Evolutionary conservation across 1,139 yeast species (phyloP).

Genomic region (Sugiyamaella grinbergsii): DNA sequence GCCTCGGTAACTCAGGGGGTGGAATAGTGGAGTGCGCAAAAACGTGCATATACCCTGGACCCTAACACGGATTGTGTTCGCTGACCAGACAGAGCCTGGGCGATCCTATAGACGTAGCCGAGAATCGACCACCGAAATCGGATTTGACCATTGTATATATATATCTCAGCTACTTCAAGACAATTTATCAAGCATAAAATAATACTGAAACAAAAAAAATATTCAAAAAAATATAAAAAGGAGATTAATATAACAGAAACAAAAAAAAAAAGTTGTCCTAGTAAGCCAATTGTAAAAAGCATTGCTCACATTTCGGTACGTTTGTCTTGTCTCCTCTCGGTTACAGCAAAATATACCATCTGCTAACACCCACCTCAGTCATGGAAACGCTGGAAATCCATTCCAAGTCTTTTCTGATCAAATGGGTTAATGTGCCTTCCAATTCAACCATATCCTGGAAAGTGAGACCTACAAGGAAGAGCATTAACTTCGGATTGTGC

Average conservation of each 20-base stretch:
- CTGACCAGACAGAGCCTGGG: neutral
- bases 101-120: neutral
- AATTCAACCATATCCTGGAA: constrained; percentile 73
- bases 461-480: constrained; percentile 77
- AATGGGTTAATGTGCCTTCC: constrained; percentile 83
- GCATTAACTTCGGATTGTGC: constrained; percentile 70
- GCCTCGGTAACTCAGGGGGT: constrained; percentile 11
- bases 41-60: constrained; percentile 6
- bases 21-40: neutral
- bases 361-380: neutral
- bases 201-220: neutral
- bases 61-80: neutral
- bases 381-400: constrained; percentile 92
- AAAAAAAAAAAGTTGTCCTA: too few species aligned
- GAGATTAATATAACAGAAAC: too few species aligned
- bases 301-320: too few species aligned
- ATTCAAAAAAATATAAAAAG: too few species aligned
- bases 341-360: too few species aligned
- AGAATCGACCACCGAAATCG: too few species aligned
- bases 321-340: too few species aligned
- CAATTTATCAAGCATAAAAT: too few species aligned
- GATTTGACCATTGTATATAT: too few species aligned
- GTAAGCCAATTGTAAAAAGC: too few species aligned
- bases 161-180: neutral
- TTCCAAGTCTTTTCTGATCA: constrained; percentile 82